phyloP scores from a whole-genome alignment of 2,329 filamentous ascomycete species.

The Aspergillus oerlinghausenensis region DNA sequence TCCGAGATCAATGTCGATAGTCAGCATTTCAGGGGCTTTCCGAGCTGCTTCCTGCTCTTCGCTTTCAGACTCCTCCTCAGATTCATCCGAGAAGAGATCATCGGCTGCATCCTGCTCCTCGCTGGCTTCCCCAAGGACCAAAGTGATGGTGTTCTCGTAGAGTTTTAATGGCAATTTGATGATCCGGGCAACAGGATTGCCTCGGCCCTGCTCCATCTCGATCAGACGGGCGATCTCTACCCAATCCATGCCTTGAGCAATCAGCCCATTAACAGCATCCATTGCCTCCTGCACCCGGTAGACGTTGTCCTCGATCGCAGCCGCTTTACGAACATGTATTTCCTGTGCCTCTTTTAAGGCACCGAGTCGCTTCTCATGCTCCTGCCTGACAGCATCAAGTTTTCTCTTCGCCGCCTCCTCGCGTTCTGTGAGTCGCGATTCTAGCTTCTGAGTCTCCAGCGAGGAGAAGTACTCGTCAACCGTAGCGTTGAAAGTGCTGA shows the following conservation, averaged over 20 bases:
- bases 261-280: conserved; percentile 85
- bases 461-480: conserved; percentile 98
- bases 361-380: conserved; percentile 80
- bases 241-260: conserved; percentile 97
- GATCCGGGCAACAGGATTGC: conserved; percentile 79
- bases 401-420: conserved; percentile 79
- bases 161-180: conserved; percentile 86
- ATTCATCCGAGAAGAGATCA: conserved; percentile 58
- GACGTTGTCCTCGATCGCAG: conserved; percentile 83
- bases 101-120: conserved; percentile 62
- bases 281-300: conserved; percentile 90
- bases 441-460: conserved; percentile 85
- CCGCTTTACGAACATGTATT: conserved; percentile 80
- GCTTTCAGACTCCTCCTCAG: conserved; percentile 42
- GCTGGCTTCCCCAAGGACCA: conserved; percentile 69
- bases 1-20: conserved; percentile 79
- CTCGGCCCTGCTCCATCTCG: conserved; percentile 73
- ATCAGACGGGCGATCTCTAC: conserved; percentile 83
- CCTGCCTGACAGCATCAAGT: conserved; percentile 74
- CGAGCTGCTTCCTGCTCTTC: conserved; percentile 21
- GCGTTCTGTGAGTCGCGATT: conserved; percentile 74
- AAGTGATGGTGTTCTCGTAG: conserved; percentile 80
- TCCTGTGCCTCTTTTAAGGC: conserved; percentile 77
- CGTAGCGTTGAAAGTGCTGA: conserved; percentile 83
- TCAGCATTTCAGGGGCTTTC: conserved; percentile 45